Evolutionary conservation across 202 grass and related monocot species (phyloP).

Genomic region (Setaria italica): DNA sequence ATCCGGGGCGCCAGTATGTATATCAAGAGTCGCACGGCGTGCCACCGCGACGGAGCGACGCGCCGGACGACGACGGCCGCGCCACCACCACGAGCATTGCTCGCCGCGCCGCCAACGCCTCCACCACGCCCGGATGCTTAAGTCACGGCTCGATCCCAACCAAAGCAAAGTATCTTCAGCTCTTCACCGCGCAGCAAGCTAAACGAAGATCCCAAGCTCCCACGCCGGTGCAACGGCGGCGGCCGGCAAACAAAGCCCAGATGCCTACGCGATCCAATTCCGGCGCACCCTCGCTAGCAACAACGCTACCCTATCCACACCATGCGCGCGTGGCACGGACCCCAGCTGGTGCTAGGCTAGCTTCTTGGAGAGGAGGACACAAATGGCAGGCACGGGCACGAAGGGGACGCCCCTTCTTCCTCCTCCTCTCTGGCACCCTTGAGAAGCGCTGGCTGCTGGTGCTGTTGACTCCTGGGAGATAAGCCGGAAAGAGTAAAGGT

Average conservation of each 20-base stretch:
- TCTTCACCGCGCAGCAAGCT: background rate
- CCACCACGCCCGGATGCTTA: background rate
- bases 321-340: background rate
- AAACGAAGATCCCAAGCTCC: conserved; percentile 32
- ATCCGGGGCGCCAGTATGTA: conserved; percentile 32
- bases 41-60: background rate
- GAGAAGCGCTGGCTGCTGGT: background rate
- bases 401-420: background rate
- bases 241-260: background rate
- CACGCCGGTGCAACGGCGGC: background rate
- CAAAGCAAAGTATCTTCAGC: conserved; percentile 25
- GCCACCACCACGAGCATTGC: conserved; percentile 46
- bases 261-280: background rate
- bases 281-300: background rate
- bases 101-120: background rate
- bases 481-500: conserved; percentile 55
- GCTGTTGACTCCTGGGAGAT: conserved; percentile 29
- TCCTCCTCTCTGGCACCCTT: background rate
- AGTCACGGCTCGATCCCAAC: background rate
- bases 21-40: conserved; percentile 31
- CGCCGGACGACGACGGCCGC: background rate
- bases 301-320: conserved; percentile 20
- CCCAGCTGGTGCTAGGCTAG: background rate
- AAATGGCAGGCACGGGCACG: conserved; percentile 31
- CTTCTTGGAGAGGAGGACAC: background rate